These are phyloP conservation scores for Schrenkiella parvula DNA, from an alignment of 345 rosid species.

Conservation along the genomic window DNA sequence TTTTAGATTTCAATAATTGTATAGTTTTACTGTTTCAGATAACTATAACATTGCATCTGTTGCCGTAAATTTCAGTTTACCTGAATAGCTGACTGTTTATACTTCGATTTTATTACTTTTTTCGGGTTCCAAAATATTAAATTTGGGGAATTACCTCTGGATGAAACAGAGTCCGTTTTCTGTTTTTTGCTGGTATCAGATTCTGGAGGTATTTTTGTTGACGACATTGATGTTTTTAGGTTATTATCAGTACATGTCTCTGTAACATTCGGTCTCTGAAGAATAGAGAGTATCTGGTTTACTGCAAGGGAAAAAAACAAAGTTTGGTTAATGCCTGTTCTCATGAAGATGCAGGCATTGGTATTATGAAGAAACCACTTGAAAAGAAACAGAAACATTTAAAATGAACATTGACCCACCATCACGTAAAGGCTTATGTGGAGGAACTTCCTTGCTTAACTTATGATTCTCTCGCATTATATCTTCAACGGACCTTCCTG, in stretches of 20 bases:
- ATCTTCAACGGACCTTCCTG: constrained; percentile 30
- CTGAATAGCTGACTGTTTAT: background rate
- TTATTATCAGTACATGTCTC: constrained; percentile 26
- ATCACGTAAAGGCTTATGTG: constrained; percentile 48
- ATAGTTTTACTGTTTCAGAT: background rate
- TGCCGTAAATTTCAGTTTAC: background rate
- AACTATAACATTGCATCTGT: background rate
- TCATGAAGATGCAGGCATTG: background rate
- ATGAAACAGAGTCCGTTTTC: constrained; percentile 25
- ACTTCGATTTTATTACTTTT: background rate
- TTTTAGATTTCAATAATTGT: background rate
- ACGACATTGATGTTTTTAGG: constrained; percentile 14
- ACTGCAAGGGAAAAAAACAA: constrained; percentile 39
- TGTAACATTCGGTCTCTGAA: constrained; percentile 42
- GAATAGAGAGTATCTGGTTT: constrained; percentile 58
- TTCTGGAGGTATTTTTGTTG: constrained; percentile 29
- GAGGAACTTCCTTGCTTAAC: constrained; percentile 23
- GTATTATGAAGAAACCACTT: background rate
- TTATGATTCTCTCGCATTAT: constrained; percentile 31
- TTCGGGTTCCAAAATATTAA: background rate
- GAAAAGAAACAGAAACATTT: background rate
- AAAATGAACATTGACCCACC: constrained; percentile 36
- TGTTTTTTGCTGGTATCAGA: constrained; percentile 18
- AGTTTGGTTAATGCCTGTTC: background rate
- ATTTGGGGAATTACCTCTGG: constrained; percentile 15